Evolutionary conservation across 2,329 filamentous ascomycete genomes (phyloP), one percentile per base, ranked within the genome.

Genomic region (Colletotrichum musae): DNA sequence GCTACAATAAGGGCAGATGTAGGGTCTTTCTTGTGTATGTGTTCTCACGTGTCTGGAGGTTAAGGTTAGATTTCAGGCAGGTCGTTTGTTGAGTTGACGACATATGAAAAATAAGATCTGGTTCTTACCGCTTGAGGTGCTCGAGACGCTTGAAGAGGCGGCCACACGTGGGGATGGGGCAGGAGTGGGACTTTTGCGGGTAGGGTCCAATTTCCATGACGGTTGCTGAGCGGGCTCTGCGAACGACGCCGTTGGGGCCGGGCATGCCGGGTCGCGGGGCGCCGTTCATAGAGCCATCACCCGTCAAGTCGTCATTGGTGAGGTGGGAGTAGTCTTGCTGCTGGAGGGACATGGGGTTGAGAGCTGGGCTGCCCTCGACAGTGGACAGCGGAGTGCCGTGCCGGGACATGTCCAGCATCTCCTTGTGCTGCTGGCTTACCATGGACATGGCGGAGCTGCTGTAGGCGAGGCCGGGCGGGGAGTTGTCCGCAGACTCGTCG

Each of bases 61-160:
- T 79, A 79, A 78, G 77, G 82, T 85, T 78, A 85, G 84, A 85
- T 83, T 80, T 76, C 80, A 75, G 77, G 74, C 78, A 80, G 78
- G 79, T 76, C 79, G 77, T 76, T 78, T 74, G 67, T 53, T 36
- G 67, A 66, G 56, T 59, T 64, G 61, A 32, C 71, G 75, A 80
- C 76, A 80, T 82, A 77, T 73, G 74, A 80, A 82, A 53, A 80
- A 73, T 79, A 77, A 77, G 71, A 75, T 76, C 50, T 65, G 74
- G 77, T 78, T 86, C 93, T 90, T 94, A 97, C 94, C 95, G 92
- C 89, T 99, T 99, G 78, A 99, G 91, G 85, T 99, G 96, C 86
- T 99, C 96, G 86, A 99, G 90, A 82, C 96, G 92, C 91, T 99
- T 99, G 89, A 99, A 99, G 71, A 98, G 89, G 77, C 96, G 92